phyloP scores from a whole-genome alignment of 106 monocot species.

The Triglochin maritima region DNA sequence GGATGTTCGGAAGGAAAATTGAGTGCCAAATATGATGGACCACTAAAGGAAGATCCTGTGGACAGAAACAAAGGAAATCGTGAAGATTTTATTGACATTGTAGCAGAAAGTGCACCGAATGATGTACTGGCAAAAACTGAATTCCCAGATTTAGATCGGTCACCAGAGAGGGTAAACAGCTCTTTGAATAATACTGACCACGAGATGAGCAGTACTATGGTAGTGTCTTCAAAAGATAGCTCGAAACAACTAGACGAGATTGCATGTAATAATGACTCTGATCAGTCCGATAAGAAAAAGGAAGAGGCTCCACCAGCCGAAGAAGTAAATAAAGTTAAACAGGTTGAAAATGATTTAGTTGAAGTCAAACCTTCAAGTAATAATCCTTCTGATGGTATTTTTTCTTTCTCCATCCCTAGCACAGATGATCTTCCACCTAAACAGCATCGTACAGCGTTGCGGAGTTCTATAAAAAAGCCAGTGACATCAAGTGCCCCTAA shows the following conservation, averaged over 20 bases:
- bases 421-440: slow-evolving; percentile 5
- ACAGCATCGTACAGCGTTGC: slow-evolving; percentile 11
- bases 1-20: slow-evolving; percentile 5
- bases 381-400: slow-evolving; percentile 4
- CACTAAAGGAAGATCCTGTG: slow-evolving; percentile 1
- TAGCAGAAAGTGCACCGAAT: neutral
- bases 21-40: neutral
- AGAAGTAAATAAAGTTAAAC: slow-evolving; percentile 8
- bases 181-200: neutral
- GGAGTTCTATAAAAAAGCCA: slow-evolving; percentile 21
- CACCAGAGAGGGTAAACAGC: neutral
- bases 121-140: neutral
- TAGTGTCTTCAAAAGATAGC: neutral
- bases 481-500: slow-evolving; percentile 15
- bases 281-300: neutral
- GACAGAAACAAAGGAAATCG: slow-evolving; percentile 1
- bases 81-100: slow-evolving; percentile 1
- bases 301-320: slow-evolving; percentile 12
- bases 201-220: neutral
- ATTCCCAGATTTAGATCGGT: neutral
- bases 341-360: slow-evolving; percentile 5
- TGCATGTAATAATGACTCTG: neutral
- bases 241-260: neutral
- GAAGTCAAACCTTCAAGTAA: slow-evolving; percentile 4
- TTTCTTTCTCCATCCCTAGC: slow-evolving; percentile 5